Percentiles rank a stretch among this genome's conserved stretches.
Conservation (phyloP, 2,329 filamentous ascomycete species). For the Onygena corvina region DNA sequence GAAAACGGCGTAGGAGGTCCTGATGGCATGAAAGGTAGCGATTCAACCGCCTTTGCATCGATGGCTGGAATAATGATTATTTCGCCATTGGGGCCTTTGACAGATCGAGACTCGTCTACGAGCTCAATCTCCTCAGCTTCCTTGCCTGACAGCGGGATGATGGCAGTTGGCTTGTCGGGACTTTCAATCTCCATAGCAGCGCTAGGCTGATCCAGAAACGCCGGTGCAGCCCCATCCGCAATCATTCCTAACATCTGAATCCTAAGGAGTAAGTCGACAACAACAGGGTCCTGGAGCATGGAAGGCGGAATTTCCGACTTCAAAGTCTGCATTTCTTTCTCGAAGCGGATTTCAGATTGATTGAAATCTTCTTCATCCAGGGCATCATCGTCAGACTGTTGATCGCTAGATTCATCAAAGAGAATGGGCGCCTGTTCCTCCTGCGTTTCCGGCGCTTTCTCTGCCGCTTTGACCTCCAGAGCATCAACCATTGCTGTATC, state of each 20-base stretch:
- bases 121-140: constrained; percentile 18
- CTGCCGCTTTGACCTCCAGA: neutral
- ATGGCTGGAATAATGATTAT: constrained; percentile 7
- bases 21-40: constrained; percentile 35
- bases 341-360: constrained; percentile 34
- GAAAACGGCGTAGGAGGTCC: constrained; percentile 35
- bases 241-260: constrained; percentile 37
- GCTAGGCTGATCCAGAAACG: constrained; percentile 20
- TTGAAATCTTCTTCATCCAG: constrained; percentile 39
- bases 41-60: constrained; percentile 31
- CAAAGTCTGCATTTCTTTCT: constrained; percentile 34
- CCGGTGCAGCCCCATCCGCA: constrained; percentile 24
- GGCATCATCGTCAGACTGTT: constrained; percentile 34
- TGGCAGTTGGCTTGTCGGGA: constrained; percentile 12
- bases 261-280: constrained; percentile 32
- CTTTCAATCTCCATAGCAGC: constrained; percentile 17
- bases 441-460: constrained; percentile 12
- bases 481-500: constrained; percentile 1
- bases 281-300: constrained; percentile 31
- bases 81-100: neutral
- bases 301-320: constrained; percentile 33
- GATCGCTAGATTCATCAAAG: constrained; percentile 30
- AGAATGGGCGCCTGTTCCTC: constrained; percentile 19
- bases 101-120: constrained; percentile 3
- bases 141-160: constrained; percentile 18